Evolutionary conservation across 163 green algal genomes (phyloP).

Genomic region (Scenedesmus sp.): DNA sequence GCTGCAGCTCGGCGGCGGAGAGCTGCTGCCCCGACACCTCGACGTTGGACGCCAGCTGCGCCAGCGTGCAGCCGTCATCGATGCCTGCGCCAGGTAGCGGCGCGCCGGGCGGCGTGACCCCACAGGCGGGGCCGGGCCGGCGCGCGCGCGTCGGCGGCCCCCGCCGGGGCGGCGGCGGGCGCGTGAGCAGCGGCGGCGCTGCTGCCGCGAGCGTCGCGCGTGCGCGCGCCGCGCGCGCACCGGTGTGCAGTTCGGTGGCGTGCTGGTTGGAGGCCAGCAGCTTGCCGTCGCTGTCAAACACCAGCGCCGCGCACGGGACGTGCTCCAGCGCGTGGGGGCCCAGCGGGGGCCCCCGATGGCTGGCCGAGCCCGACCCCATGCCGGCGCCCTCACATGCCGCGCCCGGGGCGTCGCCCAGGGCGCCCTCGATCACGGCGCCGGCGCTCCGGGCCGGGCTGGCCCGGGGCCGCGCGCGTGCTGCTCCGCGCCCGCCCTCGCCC

Average conservation of each 20-base stretch:
- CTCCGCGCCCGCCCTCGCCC: too few relatives aligned
- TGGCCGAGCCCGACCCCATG: too few relatives aligned
- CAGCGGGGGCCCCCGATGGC: too few relatives aligned
- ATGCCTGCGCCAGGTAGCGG: slow-evolving; percentile 24
- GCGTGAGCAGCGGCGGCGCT: not conserved
- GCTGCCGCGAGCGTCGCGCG: not conserved
- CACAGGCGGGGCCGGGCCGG: too few relatives aligned
- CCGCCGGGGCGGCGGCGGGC: too few relatives aligned
- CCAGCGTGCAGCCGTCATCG: not conserved
- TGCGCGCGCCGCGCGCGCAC: not conserved
- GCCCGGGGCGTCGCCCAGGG: too few relatives aligned
- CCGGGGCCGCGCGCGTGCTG: too few relatives aligned
- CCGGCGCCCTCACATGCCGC: too few relatives aligned
- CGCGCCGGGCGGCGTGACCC: too few relatives aligned
- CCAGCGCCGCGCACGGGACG: slow-evolving; percentile 36
- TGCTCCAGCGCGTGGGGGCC: not conserved
- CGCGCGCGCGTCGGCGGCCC: too few relatives aligned
- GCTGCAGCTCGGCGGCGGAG: slow-evolving; percentile 10
- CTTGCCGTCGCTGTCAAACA: slow-evolving; percentile 14
- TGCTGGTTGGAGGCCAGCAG: slow-evolving; percentile 27
- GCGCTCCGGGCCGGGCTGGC: too few relatives aligned
- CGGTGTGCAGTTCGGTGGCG: slow-evolving; percentile 29
- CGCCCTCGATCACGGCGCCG: too few relatives aligned
- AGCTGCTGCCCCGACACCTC: slow-evolving; percentile 20
- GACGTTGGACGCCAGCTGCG: slow-evolving; percentile 4